phyloP scores from a whole-genome alignment of 495 filamentous ascomycete genomes.

The Neurospora hispaniola region DNA sequence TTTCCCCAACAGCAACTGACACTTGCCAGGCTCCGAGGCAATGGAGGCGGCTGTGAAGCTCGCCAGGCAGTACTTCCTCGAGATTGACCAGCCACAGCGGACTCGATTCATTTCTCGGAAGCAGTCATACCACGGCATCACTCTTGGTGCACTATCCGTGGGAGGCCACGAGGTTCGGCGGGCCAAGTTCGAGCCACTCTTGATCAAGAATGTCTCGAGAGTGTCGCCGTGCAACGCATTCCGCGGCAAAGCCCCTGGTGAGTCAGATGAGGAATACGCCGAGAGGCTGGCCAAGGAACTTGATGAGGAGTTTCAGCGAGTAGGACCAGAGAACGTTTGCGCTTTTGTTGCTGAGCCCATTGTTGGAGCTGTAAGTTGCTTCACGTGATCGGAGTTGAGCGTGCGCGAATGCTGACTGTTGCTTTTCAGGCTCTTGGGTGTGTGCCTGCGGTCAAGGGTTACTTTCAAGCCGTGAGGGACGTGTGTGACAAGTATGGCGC shows the following conservation, averaged over 20 bases:
- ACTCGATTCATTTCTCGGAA: conserved; percentile 54
- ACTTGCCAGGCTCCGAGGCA: conserved; percentile 29
- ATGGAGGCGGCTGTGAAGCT: conserved; percentile 47
- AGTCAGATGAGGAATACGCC: conserved; percentile 36
- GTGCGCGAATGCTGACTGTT: neutral
- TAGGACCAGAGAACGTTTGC: conserved; percentile 61
- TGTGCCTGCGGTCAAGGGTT: conserved; percentile 55
- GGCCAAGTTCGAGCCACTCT: conserved; percentile 54
- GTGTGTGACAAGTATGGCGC: conserved; percentile 66
- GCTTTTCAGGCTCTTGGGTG: conserved; percentile 45
- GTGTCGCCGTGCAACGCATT: conserved; percentile 56
- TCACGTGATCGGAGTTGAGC: neutral
- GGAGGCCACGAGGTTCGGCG: conserved; percentile 54
- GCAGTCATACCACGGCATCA: conserved; percentile 69
- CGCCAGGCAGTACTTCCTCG: conserved; percentile 56
- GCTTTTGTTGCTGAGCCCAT: conserved; percentile 70
- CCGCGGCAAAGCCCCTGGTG: conserved; percentile 21
- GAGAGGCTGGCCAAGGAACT: conserved; percentile 50
- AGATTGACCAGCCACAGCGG: conserved; percentile 31
- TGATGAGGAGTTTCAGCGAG: conserved; percentile 60
- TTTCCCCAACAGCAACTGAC: conserved; percentile 14
- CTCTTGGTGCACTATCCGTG: conserved; percentile 53
- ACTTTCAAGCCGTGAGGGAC: conserved; percentile 55
- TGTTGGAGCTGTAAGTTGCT: conserved; percentile 36
- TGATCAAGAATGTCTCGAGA: conserved; percentile 48